A percentile compares a stretch with the other conserved stretches of the same genome.
These are phyloP conservation scores for Leptosphaerulina australis DNA, from an alignment of 2,329 filamentous ascomycete species.

Conservation along the genomic window DNA sequence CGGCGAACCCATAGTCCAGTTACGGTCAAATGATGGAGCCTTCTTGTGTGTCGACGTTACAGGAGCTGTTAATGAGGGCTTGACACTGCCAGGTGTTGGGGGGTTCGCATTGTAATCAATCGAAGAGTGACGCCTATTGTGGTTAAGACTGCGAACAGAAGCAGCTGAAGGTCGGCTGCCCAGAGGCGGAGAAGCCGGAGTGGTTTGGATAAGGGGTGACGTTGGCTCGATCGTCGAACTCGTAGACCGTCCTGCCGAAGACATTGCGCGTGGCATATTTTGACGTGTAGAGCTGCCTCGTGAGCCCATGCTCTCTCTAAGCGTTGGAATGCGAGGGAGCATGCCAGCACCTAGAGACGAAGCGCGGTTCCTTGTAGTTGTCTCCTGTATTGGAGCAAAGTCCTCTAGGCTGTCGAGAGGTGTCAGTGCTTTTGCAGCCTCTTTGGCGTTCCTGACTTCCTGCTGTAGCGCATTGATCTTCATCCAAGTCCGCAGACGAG, in stretches of 20 bases:
- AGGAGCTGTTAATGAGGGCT: constrained; percentile 28
- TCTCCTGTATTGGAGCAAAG: constrained; percentile 38
- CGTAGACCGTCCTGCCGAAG: constrained; percentile 39
- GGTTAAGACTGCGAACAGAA: constrained; percentile 79
- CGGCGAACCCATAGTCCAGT: constrained; percentile 60
- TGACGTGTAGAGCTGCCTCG: constrained; percentile 35
- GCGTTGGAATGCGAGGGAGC: constrained; percentile 47
- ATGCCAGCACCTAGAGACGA: constrained; percentile 50
- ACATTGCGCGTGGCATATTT: constrained; percentile 41
- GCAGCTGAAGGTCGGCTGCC: constrained; percentile 73
- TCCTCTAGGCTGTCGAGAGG: constrained; percentile 39
- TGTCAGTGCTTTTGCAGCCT: constrained; percentile 44
- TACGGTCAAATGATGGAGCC: constrained; percentile 63
- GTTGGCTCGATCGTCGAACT: constrained; percentile 43
- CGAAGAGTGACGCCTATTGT: constrained; percentile 85
- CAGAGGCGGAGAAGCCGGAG: constrained; percentile 49
- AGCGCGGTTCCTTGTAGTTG: constrained; percentile 54
- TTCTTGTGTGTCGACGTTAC: constrained; percentile 56
- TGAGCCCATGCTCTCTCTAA: constrained; percentile 41
- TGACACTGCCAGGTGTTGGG: constrained; percentile 32
- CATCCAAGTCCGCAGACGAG: constrained; percentile 92
- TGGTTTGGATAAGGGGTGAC: constrained; percentile 54
- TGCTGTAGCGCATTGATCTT: constrained; percentile 92
- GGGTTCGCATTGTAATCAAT: constrained; percentile 68
- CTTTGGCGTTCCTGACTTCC: constrained; percentile 70